A percentile compares a stretch with the other conserved stretches of the same genome.
phyloP scores from a whole-genome alignment of 2,329 filamentous ascomycete genomes.

The Daldinia eschscholtzii region DNA sequence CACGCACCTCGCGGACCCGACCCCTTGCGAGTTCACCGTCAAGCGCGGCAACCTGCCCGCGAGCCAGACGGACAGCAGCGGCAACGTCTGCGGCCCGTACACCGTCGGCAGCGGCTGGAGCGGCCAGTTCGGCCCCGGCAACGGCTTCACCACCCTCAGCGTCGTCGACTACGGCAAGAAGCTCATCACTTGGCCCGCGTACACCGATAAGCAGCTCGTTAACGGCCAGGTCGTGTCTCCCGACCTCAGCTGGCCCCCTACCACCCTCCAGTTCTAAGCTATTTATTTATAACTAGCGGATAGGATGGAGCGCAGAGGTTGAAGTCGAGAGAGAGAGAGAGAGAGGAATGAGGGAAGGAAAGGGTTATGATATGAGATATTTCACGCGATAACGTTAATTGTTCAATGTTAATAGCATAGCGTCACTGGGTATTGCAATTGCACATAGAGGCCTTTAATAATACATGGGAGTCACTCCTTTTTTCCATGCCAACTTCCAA shows the following conservation, averaged over 20 bases:
- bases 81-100: conserved; percentile 61
- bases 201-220: conserved; percentile 64
- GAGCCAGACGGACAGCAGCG: conserved; percentile 56
- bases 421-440: neutral
- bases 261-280: conserved; percentile 37
- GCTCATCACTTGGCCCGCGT: conserved; percentile 65
- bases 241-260: conserved; percentile 53
- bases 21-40: conserved; percentile 57
- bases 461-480: neutral
- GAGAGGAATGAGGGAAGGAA: too few relatives aligned
- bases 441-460: neutral
- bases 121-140: conserved; percentile 64
- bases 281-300: neutral
- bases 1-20: conserved; percentile 50
- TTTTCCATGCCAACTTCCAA: neutral
- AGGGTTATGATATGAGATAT: neutral
- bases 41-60: conserved; percentile 44
- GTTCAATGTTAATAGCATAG: conserved; percentile 15
- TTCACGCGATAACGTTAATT: neutral
- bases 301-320: too few relatives aligned
- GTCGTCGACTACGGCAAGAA: conserved; percentile 60
- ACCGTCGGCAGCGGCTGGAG: conserved; percentile 67
- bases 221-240: conserved; percentile 61
- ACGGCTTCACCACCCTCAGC: conserved; percentile 67
- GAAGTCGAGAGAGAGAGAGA: neutral